These are phyloP conservation scores for Hygrophoropsis aurantiaca DNA, from an alignment of 768 basidiomycete species.

Conservation along the genomic window DNA sequence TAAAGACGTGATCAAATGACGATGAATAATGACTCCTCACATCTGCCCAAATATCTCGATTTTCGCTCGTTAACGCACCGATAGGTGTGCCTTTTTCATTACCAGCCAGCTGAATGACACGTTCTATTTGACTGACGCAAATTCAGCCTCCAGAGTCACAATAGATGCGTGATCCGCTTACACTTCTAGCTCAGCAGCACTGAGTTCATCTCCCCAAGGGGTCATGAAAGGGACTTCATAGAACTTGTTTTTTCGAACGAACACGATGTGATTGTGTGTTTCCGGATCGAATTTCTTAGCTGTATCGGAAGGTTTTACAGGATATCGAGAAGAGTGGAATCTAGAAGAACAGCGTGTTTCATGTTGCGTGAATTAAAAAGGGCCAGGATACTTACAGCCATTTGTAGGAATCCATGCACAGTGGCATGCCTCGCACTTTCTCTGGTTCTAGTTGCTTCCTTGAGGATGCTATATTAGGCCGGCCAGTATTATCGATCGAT, in stretches of 20 bases:
- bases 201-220: slow-evolving; percentile 65
- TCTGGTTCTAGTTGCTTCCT: slow-evolving; percentile 87
- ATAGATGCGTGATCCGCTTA: slow-evolving; percentile 27
- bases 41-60: slow-evolving; percentile 88
- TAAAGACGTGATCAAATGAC: neutral
- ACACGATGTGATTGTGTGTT: slow-evolving; percentile 83
- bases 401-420: slow-evolving; percentile 94
- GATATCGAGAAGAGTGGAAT: slow-evolving; percentile 93
- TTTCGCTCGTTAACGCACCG: slow-evolving; percentile 86
- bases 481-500: neutral
- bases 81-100: slow-evolving; percentile 47
- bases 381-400: slow-evolving; percentile 64
- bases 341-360: slow-evolving; percentile 32
- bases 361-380: neutral
- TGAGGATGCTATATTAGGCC: neutral
- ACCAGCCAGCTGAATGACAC: slow-evolving; percentile 66
- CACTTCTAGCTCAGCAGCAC: slow-evolving; percentile 79
- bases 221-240: slow-evolving; percentile 76
- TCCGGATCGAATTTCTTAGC: slow-evolving; percentile 77
- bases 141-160: slow-evolving; percentile 3
- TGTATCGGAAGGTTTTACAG: slow-evolving; percentile 78
- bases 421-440: slow-evolving; percentile 69
- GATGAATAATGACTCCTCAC: slow-evolving; percentile 30
- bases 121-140: slow-evolving; percentile 56
- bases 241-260: slow-evolving; percentile 89